phyloP scores from a whole-genome alignment of 75 land plant genomes.

The Selaginella tamariscina region DNA sequence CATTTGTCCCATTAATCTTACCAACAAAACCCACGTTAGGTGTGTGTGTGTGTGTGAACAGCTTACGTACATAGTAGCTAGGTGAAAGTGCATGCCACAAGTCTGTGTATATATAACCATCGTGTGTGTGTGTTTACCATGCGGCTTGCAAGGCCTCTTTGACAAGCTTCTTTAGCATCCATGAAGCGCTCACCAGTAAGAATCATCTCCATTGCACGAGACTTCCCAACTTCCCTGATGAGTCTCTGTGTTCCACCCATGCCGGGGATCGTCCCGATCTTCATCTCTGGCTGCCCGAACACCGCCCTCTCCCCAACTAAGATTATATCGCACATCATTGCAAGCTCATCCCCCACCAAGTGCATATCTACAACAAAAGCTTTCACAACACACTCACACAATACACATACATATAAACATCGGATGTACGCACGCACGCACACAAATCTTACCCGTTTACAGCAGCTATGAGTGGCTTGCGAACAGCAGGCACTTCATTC shows the following conservation, averaged over 20 bases:
- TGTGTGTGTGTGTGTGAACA: too few species aligned
- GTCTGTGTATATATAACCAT: too few species aligned
- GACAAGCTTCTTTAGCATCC: constrained; percentile 31
- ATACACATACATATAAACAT: background rate
- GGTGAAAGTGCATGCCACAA: too few species aligned
- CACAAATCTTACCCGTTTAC: constrained; percentile 24
- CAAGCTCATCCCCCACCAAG: constrained; percentile 36
- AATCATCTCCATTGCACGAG: constrained; percentile 40
- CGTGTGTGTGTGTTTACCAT: too few species aligned
- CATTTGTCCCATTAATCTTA: constrained; percentile 27
- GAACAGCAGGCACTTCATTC: constrained; percentile 24
- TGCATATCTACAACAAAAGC: constrained; percentile 20
- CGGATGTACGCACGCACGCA: background rate
- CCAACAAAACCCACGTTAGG: too few species aligned
- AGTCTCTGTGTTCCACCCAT: constrained; percentile 33
- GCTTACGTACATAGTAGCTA: too few species aligned
- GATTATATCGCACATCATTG: constrained; percentile 31
- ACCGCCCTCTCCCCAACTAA: constrained; percentile 29
- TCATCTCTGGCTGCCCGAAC: constrained; percentile 34
- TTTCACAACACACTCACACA: background rate
- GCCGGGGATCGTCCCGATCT: constrained; percentile 32
- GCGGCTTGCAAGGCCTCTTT: constrained; percentile 29
- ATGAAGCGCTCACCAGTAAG: constrained; percentile 26
- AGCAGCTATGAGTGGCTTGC: constrained; percentile 33
- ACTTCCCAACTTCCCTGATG: constrained; percentile 34